Evolutionary conservation across 192 early-diverging fungal species (phyloP), one percentile per base, ranked within the genome.

Genomic region (Lunasporangiospora selenospora): DNA sequence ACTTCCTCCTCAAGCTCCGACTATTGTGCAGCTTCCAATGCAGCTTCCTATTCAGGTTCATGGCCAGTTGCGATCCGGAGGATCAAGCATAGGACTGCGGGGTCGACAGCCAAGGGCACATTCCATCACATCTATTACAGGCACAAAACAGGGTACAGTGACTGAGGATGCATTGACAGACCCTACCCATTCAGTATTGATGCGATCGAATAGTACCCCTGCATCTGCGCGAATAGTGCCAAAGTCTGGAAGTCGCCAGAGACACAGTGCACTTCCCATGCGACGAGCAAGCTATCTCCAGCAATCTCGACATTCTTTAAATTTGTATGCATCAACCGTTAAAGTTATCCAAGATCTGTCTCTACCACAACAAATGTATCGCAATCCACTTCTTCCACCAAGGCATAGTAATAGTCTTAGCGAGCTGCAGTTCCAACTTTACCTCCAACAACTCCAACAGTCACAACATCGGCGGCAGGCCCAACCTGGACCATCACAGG

Each of bases 261-360:
- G 58, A 47, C 52, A 70, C 33, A 70, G 58, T 26, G 67, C 67
- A 5, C n/a, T 60, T 21, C 44, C 58, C 0, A 62, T 58, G 16
- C 58, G 67, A 9, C 50, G 67, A 31, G 44, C 50, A 11, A 54
- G n/a, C n/a, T n/a, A n/a, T n/a, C n/a, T n/a, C n/a, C n/a, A n/a
- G n/a, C n/a, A n/a, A n/a, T n/a, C 58, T 1, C 50, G 67, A 19
- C 67, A 70, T 10, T 70, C 67, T 12, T 18, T 70, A 26, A 70
- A 70, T n/a, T 32, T 70, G 2, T 70, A 70, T 11, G 67, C 67
- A 3, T 70, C 67, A 15, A 70, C 67, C 8, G 67, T 62, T 46
- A 70, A 70, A 23, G 52, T 70, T n/a, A 70, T 70, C 16, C 67
- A 70, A 33, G 67, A 70, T 42, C 39, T 70, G 6, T 70, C 67